Evolutionary conservation across 345 rosid species (phyloP), one percentile per base, ranked within the genome.

Genomic region (Cardamine occulta): DNA sequence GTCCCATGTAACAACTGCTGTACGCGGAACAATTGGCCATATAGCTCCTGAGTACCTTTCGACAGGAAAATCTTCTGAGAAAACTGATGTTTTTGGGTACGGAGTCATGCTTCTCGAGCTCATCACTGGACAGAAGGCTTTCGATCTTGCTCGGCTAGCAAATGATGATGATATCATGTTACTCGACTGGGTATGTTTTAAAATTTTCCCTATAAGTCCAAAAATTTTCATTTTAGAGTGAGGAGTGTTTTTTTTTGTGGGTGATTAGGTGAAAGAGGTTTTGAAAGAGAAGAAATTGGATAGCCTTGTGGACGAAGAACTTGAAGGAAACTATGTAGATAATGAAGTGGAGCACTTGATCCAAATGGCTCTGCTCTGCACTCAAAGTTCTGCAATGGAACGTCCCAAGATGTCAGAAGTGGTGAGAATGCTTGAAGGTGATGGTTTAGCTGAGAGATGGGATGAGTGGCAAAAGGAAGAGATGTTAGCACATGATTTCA

Each of bases 51-150:
- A 94, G 76, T 94, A 94, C 82, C 92, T 94, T 47, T 90, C 96
- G 9, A 88, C 96, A 5, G 98, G 97, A 62, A 86, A 88, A 84
- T 90, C 98, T 9, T 85, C 93, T 0, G 98, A 94, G 85, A 94
- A 90, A 83, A 94, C 93, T n/a, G 98, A 94, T 81, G 98, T 94
- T 60, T 94, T 94, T 70, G 97, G 96, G 34, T 94, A 91, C n/a
- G 97, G 97, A 2, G 91, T 91, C 66, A 91, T 88, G 98, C 98
- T 94, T 87, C 97, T 94, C 23, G 98, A 94, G 78, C 91, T 94
- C 62, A 88, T 94, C 58, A 91, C 96, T 18, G 98, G 98, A 70
- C 97, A 91, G 74, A 86, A 91, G 79, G 97, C 97, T 61, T 89
- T 89, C 8, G 96, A 94, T 84, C 94, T 94, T 78, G 96, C 97